Conservation (phyloP, 306 rosid genomes). For the Rosa persica region DNA sequence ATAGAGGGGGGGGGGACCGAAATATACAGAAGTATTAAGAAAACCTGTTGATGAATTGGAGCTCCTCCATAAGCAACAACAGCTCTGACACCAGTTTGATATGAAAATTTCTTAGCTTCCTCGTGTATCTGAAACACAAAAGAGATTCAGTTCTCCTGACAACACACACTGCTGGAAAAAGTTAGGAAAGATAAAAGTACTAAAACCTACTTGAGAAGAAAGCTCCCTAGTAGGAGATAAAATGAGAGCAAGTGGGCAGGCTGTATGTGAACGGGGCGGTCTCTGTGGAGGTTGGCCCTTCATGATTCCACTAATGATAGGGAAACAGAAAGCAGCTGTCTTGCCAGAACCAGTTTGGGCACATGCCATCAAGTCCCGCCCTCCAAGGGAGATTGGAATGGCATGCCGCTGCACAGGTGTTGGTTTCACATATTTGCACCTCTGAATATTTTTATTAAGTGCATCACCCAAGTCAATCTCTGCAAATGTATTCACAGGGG, state of each 20-base stretch:
- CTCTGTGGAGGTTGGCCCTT: slow-evolving; percentile 60
- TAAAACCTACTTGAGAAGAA: slow-evolving; percentile 74
- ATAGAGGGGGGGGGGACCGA: not conserved
- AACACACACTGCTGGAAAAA: slow-evolving; percentile 13
- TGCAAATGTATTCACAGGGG: slow-evolving; percentile 77
- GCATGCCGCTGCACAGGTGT: slow-evolving; percentile 90
- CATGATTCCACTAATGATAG: slow-evolving; percentile 85
- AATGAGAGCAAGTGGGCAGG: slow-evolving; percentile 81
- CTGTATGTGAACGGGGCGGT: slow-evolving; percentile 73
- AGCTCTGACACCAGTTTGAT: slow-evolving; percentile 87
- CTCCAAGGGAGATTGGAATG: slow-evolving; percentile 77
- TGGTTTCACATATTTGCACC: slow-evolving; percentile 86
- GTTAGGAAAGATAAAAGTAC: not conserved
- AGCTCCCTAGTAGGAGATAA: slow-evolving; percentile 94
- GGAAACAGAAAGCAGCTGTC: slow-evolving; percentile 93
- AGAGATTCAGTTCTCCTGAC: slow-evolving; percentile 3
- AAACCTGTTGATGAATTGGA: slow-evolving; percentile 84
- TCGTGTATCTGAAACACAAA: slow-evolving; percentile 68
- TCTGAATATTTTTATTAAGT: slow-evolving; percentile 63
- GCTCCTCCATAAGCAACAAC: slow-evolving; percentile 96
- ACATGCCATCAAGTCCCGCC: slow-evolving; percentile 90
- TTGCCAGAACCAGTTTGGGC: slow-evolving; percentile 95
- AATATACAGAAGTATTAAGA: not conserved
- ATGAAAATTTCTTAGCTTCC: slow-evolving; percentile 67
- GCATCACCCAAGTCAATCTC: slow-evolving; percentile 87